phyloP scores from a whole-genome alignment of 495 filamentous ascomycete genomes.

The Hypoxylon subgilvum region DNA sequence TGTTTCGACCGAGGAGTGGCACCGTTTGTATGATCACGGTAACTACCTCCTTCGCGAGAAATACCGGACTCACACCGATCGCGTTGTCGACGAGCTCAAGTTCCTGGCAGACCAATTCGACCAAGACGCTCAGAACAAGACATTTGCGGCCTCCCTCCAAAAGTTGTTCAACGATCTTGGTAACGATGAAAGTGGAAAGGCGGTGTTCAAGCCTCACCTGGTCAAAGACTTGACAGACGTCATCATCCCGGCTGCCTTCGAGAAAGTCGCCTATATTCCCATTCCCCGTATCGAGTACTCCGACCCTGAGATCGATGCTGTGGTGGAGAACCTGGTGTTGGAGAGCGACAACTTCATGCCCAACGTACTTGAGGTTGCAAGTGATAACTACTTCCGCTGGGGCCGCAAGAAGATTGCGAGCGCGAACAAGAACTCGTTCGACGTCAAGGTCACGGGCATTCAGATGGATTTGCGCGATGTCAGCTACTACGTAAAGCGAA shows the following conservation, averaged over 20 bases:
- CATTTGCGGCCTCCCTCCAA: slow-evolving; percentile 73
- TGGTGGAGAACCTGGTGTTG: slow-evolving; percentile 92
- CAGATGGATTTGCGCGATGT: slow-evolving; percentile 90
- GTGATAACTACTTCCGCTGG: slow-evolving; percentile 95
- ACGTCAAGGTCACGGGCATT: slow-evolving; percentile 84
- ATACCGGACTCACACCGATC: slow-evolving; percentile 86
- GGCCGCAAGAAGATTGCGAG: slow-evolving; percentile 79
- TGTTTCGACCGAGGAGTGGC: slow-evolving; percentile 80
- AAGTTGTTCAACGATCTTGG: slow-evolving; percentile 90
- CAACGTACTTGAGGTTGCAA: slow-evolving; percentile 87
- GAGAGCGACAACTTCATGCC: slow-evolving; percentile 98
- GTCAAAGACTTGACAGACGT: slow-evolving; percentile 86
- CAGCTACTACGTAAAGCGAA: slow-evolving; percentile 93
- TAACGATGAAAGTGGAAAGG: slow-evolving; percentile 77
- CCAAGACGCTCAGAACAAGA: slow-evolving; percentile 81
- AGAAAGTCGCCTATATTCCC: slow-evolving; percentile 89
- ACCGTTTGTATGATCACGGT: slow-evolving; percentile 82
- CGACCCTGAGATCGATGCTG: slow-evolving; percentile 81
- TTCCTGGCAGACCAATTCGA: slow-evolving; percentile 91
- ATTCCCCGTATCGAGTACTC: slow-evolving; percentile 93
- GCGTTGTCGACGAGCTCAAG: slow-evolving; percentile 85
- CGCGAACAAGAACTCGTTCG: slow-evolving; percentile 80
- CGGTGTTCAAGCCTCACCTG: slow-evolving; percentile 88
- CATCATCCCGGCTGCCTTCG: slow-evolving; percentile 83
- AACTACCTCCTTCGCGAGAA: slow-evolving; percentile 87